Conservation (phyloP, 2,329 filamentous ascomycete species). For the Parascedosporium putredinis region DNA sequence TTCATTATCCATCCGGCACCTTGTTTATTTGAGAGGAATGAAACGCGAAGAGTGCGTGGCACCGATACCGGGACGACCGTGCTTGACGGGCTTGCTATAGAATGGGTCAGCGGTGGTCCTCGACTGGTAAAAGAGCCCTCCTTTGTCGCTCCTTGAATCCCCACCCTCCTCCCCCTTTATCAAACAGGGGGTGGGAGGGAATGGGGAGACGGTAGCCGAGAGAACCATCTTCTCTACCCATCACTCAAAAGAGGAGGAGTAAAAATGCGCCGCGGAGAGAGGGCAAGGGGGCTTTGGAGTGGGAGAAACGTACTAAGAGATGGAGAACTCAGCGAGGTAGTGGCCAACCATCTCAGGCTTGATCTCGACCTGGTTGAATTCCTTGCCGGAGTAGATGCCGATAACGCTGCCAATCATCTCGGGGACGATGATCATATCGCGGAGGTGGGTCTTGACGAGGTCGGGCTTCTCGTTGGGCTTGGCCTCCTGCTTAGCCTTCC, state of each 20-base stretch:
- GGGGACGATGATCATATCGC: conserved; percentile 99
- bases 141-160: no score
- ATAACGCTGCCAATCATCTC: conserved; percentile 99
- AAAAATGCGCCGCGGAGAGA: neutral
- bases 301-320: conserved; percentile 78
- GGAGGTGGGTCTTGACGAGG: conserved; percentile 97
- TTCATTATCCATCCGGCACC: conserved; percentile 5
- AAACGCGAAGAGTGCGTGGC: conserved; percentile 99
- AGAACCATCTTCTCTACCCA: no score
- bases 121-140: no score
- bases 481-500: conserved; percentile 98
- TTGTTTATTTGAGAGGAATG: conserved; percentile 94
- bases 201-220: no score
- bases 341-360: conserved; percentile 99
- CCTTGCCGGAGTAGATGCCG: conserved; percentile 99
- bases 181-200: no score
- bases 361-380: conserved; percentile 99
- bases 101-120: no score
- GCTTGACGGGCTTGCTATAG: conserved; percentile 95
- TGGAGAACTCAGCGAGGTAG: conserved; percentile 98
- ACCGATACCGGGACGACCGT: conserved; percentile 99
- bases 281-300: no score
- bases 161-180: no score
- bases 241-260: neutral
- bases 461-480: conserved; percentile 99